phyloP scores from a whole-genome alignment of 306 rosid genomes.

The Cajanus cajan region DNA sequence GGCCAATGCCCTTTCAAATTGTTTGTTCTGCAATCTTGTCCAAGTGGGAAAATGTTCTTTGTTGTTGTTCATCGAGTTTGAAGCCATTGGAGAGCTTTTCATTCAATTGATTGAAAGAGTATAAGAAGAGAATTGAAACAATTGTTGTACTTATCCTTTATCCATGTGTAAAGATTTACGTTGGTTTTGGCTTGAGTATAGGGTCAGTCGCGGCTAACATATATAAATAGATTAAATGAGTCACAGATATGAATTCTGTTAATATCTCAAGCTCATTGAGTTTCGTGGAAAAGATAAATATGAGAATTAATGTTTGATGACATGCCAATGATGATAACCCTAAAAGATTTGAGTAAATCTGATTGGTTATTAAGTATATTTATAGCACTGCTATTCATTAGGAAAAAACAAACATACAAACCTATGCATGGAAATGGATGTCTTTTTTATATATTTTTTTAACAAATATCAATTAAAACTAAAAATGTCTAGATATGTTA shows the following conservation, averaged over 20 bases:
- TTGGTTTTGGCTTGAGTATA: not conserved
- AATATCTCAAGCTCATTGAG: too few relatives aligned
- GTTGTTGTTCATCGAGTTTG: not conserved
- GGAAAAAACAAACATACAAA: too few relatives aligned
- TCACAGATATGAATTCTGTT: not conserved
- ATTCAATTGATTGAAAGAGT: not conserved
- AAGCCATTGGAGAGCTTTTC: not conserved
- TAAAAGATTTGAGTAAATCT: too few relatives aligned
- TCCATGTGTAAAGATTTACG: not conserved
- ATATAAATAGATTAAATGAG: not conserved
- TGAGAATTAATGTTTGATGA: too few relatives aligned
- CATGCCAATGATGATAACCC: too few relatives aligned
- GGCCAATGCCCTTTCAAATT: slow-evolving; percentile 5
- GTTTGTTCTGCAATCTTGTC: not conserved
- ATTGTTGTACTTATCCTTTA: not conserved
- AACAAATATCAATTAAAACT: too few relatives aligned
- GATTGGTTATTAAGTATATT: too few relatives aligned
- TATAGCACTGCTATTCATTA: too few relatives aligned
- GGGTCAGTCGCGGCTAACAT: not conserved
- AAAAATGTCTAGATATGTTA: too few relatives aligned
- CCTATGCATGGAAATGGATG: too few relatives aligned
- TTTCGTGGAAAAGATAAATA: too few relatives aligned
- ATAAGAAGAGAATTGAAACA: not conserved
- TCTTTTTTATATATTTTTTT: too few relatives aligned
- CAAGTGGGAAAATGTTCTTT: not conserved